Conservation (phyloP, 176 grass and related monocot genomes). For the Zizania latifolia region DNA sequence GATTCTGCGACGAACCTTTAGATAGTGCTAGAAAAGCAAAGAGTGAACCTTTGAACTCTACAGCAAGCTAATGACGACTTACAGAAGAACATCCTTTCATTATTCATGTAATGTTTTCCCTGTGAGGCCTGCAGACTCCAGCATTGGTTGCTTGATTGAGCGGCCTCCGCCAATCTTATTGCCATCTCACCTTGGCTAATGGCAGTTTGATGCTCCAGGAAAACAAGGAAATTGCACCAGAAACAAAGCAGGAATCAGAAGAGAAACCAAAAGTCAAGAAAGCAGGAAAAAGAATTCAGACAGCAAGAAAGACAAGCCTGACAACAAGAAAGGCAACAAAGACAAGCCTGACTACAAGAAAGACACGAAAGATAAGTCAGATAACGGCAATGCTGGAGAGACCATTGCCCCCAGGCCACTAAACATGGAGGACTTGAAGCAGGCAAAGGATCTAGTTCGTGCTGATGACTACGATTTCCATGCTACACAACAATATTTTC, state of each 20-base stretch:
- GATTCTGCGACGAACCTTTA: too few relatives aligned
- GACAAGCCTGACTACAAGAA: too few relatives aligned
- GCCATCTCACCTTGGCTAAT: background rate
- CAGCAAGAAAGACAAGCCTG: conserved; percentile 7
- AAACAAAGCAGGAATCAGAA: background rate
- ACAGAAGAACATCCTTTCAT: too few relatives aligned
- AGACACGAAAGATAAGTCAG: background rate
- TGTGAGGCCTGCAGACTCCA: background rate
- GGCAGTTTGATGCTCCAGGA: conserved; percentile 21
- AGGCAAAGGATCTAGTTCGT: conserved; percentile 77
- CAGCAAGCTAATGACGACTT: too few relatives aligned
- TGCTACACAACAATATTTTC: background rate
- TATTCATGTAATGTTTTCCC: background rate
- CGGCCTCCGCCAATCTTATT: conserved; percentile 7
- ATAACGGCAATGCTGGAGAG: conserved; percentile 6
- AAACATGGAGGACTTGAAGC: conserved; percentile 81
- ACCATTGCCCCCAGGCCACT: conserved; percentile 55
- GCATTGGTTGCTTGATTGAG: background rate
- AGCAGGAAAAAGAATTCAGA: background rate
- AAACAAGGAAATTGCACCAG: conserved; percentile 26
- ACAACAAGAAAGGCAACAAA: too few relatives aligned
- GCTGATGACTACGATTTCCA: background rate
- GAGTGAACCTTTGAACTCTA: too few relatives aligned
- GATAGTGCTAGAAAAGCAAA: too few relatives aligned
- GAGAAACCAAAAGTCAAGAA: background rate